phyloP scores from a whole-genome alignment of 495 filamentous ascomycete species.

The Parmelia sp. region DNA sequence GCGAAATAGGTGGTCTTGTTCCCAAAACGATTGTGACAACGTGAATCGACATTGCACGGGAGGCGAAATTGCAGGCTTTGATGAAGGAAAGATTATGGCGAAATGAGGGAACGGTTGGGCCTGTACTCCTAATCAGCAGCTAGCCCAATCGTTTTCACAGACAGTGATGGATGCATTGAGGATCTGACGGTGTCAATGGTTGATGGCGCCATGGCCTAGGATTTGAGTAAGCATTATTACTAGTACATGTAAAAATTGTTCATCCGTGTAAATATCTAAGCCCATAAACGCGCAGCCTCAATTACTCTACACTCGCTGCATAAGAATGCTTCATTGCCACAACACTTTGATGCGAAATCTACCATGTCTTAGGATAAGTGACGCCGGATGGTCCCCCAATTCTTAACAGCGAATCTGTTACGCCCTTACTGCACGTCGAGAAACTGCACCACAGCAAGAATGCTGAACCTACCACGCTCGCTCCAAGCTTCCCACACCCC shows the following conservation, averaged over 20 bases:
- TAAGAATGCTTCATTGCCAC: not conserved
- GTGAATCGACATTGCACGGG: not conserved
- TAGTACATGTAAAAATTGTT: not conserved
- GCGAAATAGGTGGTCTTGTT: not conserved
- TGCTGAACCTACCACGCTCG: not conserved
- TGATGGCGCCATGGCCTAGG: not conserved
- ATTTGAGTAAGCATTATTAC: not conserved
- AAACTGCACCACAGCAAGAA: not conserved
- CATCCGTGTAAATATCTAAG: not conserved
- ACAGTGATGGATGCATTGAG: not conserved
- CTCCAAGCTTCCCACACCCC: not conserved
- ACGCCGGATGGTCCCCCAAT: not conserved
- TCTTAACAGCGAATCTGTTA: not conserved
- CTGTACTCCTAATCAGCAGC: not conserved
- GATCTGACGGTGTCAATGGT: not conserved
- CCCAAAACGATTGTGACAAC: constrained; percentile 13
- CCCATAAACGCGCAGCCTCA: not conserved
- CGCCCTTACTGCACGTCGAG: not conserved
- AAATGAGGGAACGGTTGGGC: not conserved
- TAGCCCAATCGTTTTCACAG: not conserved
- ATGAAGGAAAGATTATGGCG: not conserved
- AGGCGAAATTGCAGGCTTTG: not conserved
- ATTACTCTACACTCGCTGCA: not conserved
- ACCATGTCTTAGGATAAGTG: not conserved
- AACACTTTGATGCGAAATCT: not conserved